phyloP scores from a whole-genome alignment of 1,284 basidiomycete genomes.

The Somion occarium region DNA sequence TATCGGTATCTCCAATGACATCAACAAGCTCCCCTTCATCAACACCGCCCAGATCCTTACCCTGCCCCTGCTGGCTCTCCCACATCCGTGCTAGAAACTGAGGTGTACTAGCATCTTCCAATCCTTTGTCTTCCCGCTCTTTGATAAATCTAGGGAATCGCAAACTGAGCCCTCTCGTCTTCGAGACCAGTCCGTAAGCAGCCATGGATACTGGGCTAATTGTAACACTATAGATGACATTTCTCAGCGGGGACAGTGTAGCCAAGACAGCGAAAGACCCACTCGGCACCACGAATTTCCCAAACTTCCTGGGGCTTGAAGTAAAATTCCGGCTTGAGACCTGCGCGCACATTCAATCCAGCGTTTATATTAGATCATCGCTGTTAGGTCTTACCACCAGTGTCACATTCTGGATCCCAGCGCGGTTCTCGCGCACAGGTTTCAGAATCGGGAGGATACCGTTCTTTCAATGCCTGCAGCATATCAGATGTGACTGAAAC shows the following conservation, averaged over 20 bases:
- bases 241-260: not conserved
- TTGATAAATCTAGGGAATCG: conserved; percentile 89
- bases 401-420: conserved; percentile 57
- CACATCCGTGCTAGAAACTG: conserved; percentile 71
- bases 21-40: conserved; percentile 62
- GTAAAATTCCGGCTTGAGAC: conserved; percentile 77
- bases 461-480: conserved; percentile 47
- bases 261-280: conserved; percentile 20
- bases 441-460: conserved; percentile 63
- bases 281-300: conserved; percentile 93
- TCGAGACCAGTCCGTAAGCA: conserved; percentile 64
- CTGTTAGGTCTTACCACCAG: conserved; percentile 50
- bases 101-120: conserved; percentile 76
- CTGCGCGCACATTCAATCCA: conserved; percentile 38
- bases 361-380: not conserved
- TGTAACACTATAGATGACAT: conserved; percentile 57
- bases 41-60: conserved; percentile 29
- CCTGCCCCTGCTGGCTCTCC: conserved; percentile 52
- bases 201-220: conserved; percentile 87
- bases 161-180: conserved; percentile 70
- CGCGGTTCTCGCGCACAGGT: conserved; percentile 57
- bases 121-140: conserved; percentile 75
- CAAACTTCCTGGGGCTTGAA: conserved; percentile 86
- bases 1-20: conserved; percentile 30
- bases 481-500: conserved; percentile 5